Conservation (phyloP, 2,329 filamentous ascomycete genomes). For the Aspergillus ochraceoroseus region DNA sequence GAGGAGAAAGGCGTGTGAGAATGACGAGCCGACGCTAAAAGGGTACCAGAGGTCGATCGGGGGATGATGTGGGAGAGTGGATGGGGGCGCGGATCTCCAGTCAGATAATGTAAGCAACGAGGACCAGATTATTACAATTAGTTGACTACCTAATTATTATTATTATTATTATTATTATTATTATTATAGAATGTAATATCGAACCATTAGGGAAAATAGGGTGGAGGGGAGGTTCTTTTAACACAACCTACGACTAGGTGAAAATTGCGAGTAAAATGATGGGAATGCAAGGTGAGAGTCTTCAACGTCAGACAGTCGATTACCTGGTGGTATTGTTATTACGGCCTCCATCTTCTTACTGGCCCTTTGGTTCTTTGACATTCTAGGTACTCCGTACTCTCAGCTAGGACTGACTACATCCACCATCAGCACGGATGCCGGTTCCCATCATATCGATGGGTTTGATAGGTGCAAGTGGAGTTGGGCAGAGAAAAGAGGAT, state of each 20-base stretch:
- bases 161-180: no score
- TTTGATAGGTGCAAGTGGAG: slow-evolving; percentile 26
- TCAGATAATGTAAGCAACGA: slow-evolving; percentile 25
- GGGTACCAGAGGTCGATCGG: slow-evolving; percentile 25
- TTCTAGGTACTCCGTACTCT: no score
- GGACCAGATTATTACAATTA: slow-evolving; percentile 4
- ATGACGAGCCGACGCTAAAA: slow-evolving; percentile 26
- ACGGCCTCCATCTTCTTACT: background rate
- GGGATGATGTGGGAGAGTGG: slow-evolving; percentile 25
- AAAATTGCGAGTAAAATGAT: no score
- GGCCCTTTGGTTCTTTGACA: no score
- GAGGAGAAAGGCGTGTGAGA: slow-evolving; percentile 25
- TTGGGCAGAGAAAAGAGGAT: slow-evolving; percentile 18
- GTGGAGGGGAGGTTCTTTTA: no score
- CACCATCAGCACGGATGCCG: slow-evolving; percentile 18
- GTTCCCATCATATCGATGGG: slow-evolving; percentile 29
- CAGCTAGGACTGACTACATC: no score
- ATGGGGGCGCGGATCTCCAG: slow-evolving; percentile 22
- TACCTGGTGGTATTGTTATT: no score
- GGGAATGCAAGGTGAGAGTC: no score
- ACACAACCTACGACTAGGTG: no score
- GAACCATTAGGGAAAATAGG: no score
- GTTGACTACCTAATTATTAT: slow-evolving; percentile 6
- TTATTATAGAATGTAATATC: no score
- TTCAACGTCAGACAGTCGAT: no score